Conservation (phyloP, 768 basidiomycete species). For the Hygrocybe coccinea region DNA sequence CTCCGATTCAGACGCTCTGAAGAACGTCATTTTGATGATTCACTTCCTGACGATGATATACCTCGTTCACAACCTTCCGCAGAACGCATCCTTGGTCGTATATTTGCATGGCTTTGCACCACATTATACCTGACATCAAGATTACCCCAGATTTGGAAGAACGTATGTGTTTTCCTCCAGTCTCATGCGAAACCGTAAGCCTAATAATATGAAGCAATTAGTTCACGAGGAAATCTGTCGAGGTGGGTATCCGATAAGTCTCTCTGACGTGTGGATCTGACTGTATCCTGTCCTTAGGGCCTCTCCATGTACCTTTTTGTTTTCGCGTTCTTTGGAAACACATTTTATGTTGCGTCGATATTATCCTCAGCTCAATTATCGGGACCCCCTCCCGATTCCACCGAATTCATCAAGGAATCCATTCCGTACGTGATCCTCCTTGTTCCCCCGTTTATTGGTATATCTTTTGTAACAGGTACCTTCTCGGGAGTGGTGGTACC, state of each 20-base stretch:
- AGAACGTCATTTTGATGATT: constrained; percentile 11
- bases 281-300: constrained; percentile 46
- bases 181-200: not conserved
- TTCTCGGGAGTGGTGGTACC: constrained; percentile 90
- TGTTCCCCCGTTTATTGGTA: not conserved
- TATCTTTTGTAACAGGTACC: constrained; percentile 49
- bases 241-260: constrained; percentile 38
- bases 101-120: constrained; percentile 93
- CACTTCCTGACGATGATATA: constrained; percentile 16
- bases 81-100: constrained; percentile 76
- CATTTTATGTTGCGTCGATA: constrained; percentile 89
- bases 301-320: constrained; percentile 91
- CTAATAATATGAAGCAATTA: constrained; percentile 26
- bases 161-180: constrained; percentile 49
- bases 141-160: constrained; percentile 98
- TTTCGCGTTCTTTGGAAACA: constrained; percentile 90
- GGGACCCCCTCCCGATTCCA: constrained; percentile 54
- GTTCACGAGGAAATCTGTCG: constrained; percentile 88
- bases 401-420: constrained; percentile 70
- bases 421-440: constrained; percentile 61
- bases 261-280: not conserved
- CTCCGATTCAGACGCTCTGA: constrained; percentile 5
- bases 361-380: constrained; percentile 65
- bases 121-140: constrained; percentile 89
- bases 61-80: constrained; percentile 25